Base-by-base conservation (phyloP, 345 rosid genomes). In the Excoecaria agallocha region DNA sequence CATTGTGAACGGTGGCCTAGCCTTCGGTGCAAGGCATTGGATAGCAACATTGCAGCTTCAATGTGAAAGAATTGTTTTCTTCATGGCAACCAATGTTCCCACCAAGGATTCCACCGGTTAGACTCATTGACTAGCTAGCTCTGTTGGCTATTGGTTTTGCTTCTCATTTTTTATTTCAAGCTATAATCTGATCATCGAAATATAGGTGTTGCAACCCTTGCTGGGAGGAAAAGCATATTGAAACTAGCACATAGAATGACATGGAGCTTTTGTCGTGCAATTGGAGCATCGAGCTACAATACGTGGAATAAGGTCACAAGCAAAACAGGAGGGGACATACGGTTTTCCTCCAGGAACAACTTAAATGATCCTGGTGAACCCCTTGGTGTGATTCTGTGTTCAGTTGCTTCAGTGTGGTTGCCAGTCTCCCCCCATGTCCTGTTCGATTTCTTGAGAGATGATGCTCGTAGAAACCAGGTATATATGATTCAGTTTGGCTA, bases 61-160 rank as follows among this genome's bases (percentile, higher is more conserved):
- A 58, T 95, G 99, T 37, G 99, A 96, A 72, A 86, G 93, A 75
- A 90, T 89, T 8, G 98, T 93, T 19, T 96, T 96, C 89, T 93
- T 88, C 89, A 91, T 96, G 99, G 99, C 99, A 45, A 96, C 97
- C 72, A 93, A 96, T 78, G 98, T 96, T 75, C 99, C 99, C 15
- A 91, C 97, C 55, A 96, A 96, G 80, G 99, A 96, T 82, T 93
- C 99, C 66, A 87, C 83, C 22, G 98, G 99, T 95, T 73, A 70
- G 20, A 10, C 16, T 46, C 63, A 30, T 30, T 30, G 30, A 30
- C 55, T 22, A 11, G 25, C 19, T 48, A 48, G 15, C 55, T 49
- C 62, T 12, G 17, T 13, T 24, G 30, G 16, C 19, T 35, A 12
- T 30, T 11, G 11, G 8, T 61, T 5, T 16, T 39, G 0, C 12